phyloP scores from a whole-genome alignment of 2,329 filamentous ascomycete species.

The Tolypocladium inflatum region DNA sequence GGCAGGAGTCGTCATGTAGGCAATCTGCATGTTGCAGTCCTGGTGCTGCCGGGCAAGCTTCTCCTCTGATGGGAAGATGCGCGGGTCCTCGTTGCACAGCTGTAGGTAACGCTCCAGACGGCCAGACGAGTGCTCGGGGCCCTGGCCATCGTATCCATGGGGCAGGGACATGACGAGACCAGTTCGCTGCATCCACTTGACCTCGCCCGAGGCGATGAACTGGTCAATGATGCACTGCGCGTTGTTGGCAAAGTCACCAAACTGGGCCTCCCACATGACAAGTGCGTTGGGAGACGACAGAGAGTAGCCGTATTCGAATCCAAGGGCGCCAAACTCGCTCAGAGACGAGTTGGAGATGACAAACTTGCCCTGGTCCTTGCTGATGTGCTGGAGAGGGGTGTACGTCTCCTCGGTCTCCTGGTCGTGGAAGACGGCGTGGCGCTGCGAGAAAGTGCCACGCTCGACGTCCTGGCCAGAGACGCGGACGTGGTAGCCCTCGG shows the following conservation, averaged over 20 bases:
- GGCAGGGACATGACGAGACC: constrained; percentile 93
- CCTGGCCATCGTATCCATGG: constrained; percentile 96
- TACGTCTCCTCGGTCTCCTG: constrained; percentile 90
- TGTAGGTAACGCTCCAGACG: constrained; percentile 96
- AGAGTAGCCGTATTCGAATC: constrained; percentile 98
- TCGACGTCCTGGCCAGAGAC: constrained; percentile 98
- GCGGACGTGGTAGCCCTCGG: constrained; percentile 92
- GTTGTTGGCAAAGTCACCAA: constrained; percentile 99
- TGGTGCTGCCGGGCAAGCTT: constrained; percentile 96
- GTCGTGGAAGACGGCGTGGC: constrained; percentile 94
- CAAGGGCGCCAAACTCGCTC: constrained; percentile 63
- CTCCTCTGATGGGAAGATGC: constrained; percentile 77
- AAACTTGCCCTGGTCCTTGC: constrained; percentile 88
- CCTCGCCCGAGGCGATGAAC: constrained; percentile 94
- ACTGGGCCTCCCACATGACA: constrained; percentile 99
- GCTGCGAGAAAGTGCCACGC: constrained; percentile 98
- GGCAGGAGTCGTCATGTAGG: constrained; percentile 90
- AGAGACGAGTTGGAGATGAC: constrained; percentile 94
- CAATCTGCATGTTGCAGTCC: constrained; percentile 99
- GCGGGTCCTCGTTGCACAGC: constrained; percentile 93
- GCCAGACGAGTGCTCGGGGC: constrained; percentile 94
- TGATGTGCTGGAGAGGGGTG: constrained; percentile 82
- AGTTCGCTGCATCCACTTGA: constrained; percentile 97
- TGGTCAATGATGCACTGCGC: constrained; percentile 98
- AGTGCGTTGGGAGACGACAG: constrained; percentile 92